phyloP scores from a whole-genome alignment of 2,329 filamentous ascomycete genomes.

The Akanthomyces lecanii region DNA sequence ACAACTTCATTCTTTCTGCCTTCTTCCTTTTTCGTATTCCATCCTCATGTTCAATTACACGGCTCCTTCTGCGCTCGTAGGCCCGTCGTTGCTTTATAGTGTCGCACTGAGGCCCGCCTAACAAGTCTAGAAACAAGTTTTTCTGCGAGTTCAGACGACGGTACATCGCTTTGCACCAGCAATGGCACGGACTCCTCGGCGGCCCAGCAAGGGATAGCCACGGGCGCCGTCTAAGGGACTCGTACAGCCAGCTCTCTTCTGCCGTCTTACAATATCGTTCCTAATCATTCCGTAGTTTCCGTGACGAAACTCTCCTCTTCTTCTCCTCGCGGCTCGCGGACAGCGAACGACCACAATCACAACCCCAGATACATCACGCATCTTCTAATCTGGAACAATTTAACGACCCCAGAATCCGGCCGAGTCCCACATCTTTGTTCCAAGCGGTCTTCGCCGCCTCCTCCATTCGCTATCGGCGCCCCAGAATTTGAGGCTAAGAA shows the following conservation, averaged over 20 bases:
- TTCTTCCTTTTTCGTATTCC: neutral
- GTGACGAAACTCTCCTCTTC: neutral
- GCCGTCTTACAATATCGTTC: neutral
- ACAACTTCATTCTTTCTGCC: neutral
- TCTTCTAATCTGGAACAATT: slow-evolving; percentile 2
- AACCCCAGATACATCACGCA: neutral
- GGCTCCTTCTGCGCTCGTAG: neutral
- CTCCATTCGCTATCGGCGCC: neutral
- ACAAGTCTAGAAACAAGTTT: slow-evolving; percentile 11
- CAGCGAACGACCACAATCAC: neutral
- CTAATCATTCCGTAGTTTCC: slow-evolving; percentile 13
- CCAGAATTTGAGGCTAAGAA: slow-evolving; percentile 1
- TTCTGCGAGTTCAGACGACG: slow-evolving; percentile 3
- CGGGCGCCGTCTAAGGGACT: neutral
- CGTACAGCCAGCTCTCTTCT: neutral
- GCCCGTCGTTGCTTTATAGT: slow-evolving; percentile 7
- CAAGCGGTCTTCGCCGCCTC: neutral
- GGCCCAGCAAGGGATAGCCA: neutral
- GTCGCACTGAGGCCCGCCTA: slow-evolving; percentile 1
- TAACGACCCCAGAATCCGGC: slow-evolving; percentile 5
- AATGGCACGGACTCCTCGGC: slow-evolving; percentile 6
- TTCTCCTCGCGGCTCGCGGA: slow-evolving; percentile 10
- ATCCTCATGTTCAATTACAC: neutral
- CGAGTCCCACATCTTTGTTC: slow-evolving; percentile 8
- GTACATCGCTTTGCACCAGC: neutral